Percentiles rank a stretch among this genome's conserved stretches.
phyloP scores from a whole-genome alignment of 257 asterid genomes.

The Forsythia suspensa region DNA sequence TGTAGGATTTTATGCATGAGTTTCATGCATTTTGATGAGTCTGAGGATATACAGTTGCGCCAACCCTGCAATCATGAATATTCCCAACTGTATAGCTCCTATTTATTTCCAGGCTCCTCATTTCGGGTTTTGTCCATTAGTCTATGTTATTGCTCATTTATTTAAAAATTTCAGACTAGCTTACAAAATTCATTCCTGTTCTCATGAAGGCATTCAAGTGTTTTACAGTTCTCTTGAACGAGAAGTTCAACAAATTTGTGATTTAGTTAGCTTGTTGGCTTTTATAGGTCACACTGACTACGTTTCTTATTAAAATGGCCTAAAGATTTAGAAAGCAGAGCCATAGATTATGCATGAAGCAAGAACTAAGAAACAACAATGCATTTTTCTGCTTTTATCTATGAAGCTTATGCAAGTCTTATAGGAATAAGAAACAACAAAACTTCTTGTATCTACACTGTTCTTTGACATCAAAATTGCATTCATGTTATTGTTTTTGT shows the following conservation, averaged over 20 bases:
- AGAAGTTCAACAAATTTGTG: neutral
- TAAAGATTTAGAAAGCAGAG: neutral
- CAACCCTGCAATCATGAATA: neutral
- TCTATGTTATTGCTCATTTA: neutral
- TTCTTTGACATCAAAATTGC: neutral
- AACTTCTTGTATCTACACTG: neutral
- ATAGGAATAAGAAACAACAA: neutral
- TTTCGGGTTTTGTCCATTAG: neutral
- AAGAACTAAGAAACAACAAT: neutral
- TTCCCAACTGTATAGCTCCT: neutral
- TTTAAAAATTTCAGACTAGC: neutral
- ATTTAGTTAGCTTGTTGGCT: neutral
- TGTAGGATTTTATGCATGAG: neutral
- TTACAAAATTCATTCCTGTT: neutral
- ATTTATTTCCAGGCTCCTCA: neutral
- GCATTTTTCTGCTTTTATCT: neutral
- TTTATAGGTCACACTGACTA: neutral
- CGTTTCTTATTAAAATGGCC: neutral
- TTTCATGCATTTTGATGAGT: neutral
- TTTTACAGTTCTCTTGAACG: neutral
- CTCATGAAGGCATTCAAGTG: neutral
- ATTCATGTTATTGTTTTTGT: conserved; percentile 11
- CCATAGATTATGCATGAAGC: neutral
- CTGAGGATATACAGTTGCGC: neutral
- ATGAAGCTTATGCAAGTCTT: neutral